These are phyloP conservation scores for Conidiobolus incongruus DNA, from an alignment of 371 early-diverging fungal genomes.

Conservation along the genomic window DNA sequence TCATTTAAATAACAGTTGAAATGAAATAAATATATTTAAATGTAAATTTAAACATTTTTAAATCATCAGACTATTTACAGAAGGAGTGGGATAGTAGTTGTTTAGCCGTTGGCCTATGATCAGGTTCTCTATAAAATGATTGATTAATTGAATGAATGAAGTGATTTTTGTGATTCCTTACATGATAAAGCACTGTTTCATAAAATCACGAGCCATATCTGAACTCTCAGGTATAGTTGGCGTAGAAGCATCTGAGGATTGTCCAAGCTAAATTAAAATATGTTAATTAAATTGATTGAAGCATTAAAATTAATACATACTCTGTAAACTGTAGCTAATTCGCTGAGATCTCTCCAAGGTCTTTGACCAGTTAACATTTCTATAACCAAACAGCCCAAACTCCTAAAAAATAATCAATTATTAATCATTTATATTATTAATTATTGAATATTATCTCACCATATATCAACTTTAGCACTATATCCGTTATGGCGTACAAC, in stretches of 20 bases:
- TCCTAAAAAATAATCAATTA: conserved; percentile 11
- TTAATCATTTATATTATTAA: not conserved
- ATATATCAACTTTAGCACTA: conserved; percentile 53
- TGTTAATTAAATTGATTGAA: not conserved
- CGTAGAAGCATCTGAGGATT: conserved; percentile 20
- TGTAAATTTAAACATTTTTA: too few species aligned
- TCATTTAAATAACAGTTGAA: too few species aligned
- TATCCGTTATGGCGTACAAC: conserved; percentile 63
- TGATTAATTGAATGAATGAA: not conserved
- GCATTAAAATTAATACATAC: conserved; percentile 11
- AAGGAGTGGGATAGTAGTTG: conserved; percentile 27
- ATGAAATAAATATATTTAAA: too few species aligned
- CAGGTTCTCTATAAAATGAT: conserved; percentile 21
- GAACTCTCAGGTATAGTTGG: conserved; percentile 45
- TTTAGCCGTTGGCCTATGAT: conserved; percentile 31
- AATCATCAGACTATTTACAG: conserved; percentile 6
- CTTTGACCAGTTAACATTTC: conserved; percentile 81
- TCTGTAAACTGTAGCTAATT: conserved; percentile 44
- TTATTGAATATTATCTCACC: conserved; percentile 8
- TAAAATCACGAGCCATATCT: conserved; percentile 30
- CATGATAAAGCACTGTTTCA: conserved; percentile 38
- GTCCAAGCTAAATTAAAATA: conserved; percentile 1
- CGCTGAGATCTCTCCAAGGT: conserved; percentile 55
- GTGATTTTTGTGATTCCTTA: conserved; percentile 8
- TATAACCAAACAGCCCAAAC: conserved; percentile 63